Conservation (phyloP, 139 green algal species). For the Chlorokybus atmophyticus region DNA sequence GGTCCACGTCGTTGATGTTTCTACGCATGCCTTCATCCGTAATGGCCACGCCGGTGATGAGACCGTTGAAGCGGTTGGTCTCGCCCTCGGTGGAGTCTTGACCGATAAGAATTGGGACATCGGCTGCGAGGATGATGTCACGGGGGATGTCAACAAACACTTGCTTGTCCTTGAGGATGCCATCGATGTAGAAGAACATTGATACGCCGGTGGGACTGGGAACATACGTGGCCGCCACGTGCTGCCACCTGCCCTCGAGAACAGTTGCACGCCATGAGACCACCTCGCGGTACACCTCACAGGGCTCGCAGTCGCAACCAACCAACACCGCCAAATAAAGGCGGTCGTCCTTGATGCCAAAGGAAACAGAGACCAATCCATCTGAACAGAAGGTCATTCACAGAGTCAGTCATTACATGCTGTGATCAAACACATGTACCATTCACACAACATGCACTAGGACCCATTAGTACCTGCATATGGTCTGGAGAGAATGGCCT, state of each 20-base stretch:
- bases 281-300: conserved; percentile 8
- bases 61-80: conserved; percentile 7
- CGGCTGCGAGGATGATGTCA: neutral
- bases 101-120: neutral
- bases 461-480: no score
- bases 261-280: conserved; percentile 9
- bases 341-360: neutral
- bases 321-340: conserved; percentile 4
- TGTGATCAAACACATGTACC: no score
- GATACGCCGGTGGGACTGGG: conserved; percentile 4
- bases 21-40: neutral
- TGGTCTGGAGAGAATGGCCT: conserved; percentile 1
- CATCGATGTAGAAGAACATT: conserved; percentile 18
- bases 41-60: conserved; percentile 7
- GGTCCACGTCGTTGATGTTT: neutral
- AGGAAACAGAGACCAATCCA: no score
- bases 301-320: conserved; percentile 12
- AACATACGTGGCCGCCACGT: conserved; percentile 13
- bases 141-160: neutral
- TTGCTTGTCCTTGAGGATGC: neutral
- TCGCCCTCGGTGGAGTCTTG: neutral
- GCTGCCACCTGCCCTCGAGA: conserved; percentile 4
- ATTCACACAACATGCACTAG: no score
- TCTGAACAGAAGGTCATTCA: no score
- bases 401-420: no score